Evolutionary conservation across 352 stramenopile species (phyloP), one percentile per base, ranked within the genome.

Genomic region (Globisporangium cederbergense): DNA sequence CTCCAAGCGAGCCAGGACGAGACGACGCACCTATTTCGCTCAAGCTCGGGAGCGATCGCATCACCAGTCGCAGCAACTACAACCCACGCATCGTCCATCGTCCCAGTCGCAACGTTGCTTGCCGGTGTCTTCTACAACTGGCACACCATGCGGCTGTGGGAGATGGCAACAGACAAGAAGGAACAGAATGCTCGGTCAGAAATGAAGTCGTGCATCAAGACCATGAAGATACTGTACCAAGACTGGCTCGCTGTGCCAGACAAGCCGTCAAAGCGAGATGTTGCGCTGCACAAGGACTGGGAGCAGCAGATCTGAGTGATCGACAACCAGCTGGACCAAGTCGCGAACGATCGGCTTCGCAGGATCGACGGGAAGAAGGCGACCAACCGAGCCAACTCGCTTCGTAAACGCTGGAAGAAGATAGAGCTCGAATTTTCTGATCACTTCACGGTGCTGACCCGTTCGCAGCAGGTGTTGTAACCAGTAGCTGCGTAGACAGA

Each of bases 111-210:
- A 9, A 10, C 47, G 11, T 54, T 16, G 47, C 47, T 54, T 20
- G 47, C 47, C 11, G 47, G 47, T 4, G 47, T 54, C 22, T 54
- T 54, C 49, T 36, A 38, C 49, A 54, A 54, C 49, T 54, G 49
- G 25, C 49, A 54, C 49, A n/a, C 8, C 22, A 36, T 54, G 49
- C 22, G 49, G 0, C 25, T 54, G 25, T 54, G 49, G 25, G 3
- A 54, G 4, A 9, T 38, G 0, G 49, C 4, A 36, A 22, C 11
- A 20, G 49, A 20, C 49, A 54, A 54, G 49, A 54, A 54, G 6
- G 25, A 54, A 38, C 25, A 54, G 22, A 25, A 25, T 20, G 25
- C 13, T 9, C 22, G 49, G 25, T 54, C 49, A 38, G 49, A 54
- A 3, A 22, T 38, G 13, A 54, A 54, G 14, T 36, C 49, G 6